These are phyloP conservation scores for Caryopteris hybrid DNA, from an alignment of 305 asterid species.

Conservation along the genomic window DNA sequence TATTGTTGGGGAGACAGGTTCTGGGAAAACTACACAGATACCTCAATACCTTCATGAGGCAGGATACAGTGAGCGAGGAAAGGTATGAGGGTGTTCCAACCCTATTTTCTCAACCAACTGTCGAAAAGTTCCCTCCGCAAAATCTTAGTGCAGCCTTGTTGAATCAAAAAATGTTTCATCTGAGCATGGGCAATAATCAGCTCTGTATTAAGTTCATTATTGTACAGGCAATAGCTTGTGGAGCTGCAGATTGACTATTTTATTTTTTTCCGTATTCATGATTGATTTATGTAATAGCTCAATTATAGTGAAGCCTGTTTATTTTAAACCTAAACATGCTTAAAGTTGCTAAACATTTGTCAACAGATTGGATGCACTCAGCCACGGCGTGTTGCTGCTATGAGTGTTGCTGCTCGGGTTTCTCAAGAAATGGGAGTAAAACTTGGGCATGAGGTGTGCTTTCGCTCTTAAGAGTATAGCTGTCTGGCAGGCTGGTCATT, in stretches of 20 bases:
- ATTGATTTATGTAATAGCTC: not conserved
- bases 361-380: constrained; percentile 83
- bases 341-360: constrained; percentile 10
- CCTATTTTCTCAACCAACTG: constrained; percentile 1
- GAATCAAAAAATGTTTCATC: not conserved
- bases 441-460: constrained; percentile 83
- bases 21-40: constrained; percentile 96
- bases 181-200: not conserved
- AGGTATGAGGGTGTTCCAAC: constrained; percentile 33
- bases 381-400: constrained; percentile 97
- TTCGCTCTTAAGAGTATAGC: constrained; percentile 2
- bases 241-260: not conserved
- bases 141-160: not conserved
- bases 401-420: constrained; percentile 97
- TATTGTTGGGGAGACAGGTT: constrained; percentile 95
- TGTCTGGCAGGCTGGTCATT: constrained; percentile 15
- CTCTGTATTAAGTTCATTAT: not conserved
- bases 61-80: constrained; percentile 79
- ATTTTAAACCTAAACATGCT: constrained; percentile 4
- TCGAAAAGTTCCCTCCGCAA: constrained; percentile 4
- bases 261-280: not conserved
- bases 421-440: constrained; percentile 98
- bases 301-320: not conserved
- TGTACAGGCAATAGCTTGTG: not conserved
- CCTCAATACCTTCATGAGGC: constrained; percentile 98